Evolutionary conservation across 805 yeast genomes (phyloP), one percentile per base, ranked within the genome.

Genomic region (Wickerhamomyces bisporus): DNA sequence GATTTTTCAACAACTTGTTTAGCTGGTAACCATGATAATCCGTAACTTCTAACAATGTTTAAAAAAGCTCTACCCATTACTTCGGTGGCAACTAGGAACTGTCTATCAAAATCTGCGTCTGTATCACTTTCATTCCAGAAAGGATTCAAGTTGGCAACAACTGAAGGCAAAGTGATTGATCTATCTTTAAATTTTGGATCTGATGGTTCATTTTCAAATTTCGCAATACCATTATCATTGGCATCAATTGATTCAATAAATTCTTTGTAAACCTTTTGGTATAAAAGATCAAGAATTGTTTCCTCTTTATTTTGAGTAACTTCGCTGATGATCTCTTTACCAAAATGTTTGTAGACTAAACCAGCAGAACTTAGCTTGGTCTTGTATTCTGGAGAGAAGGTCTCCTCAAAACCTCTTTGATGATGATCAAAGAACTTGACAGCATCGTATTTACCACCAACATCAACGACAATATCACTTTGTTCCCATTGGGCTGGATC

Each of bases 301-400:
- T 55, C 52, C 13, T 65, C 65, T 6, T 53, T 42, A 3, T 63
- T 65, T 18, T 68, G 65, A 39, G 80, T 62, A 16, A 75, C 63
- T 39, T 75, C 70, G 24, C 70, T 47, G 39, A 85, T 80, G 42
- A 83, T 78, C 34, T 79, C 80, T 50, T 75, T 75, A 47, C 95
- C 95, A 50, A 70, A 85, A 61, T 85, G 91, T 57, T 89, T 91
- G 70, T 81, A 93, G 15, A 93, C 79, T 44, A 93, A 71, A 19
- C 98, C 98, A 8, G 98, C 98, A 40, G 95, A 84, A 15, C 95
- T 82, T 47, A 93, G 71, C 61, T 87, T 89, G 36, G 98, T 93
- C 43, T 66, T 60, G 56, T 68, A 83, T 8, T 69, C 63, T 1
- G 59, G 69, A 18, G 75, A 75, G 56, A 93, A 91, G 5, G 83